Evolutionary conservation across 129 eudicot genomes (phyloP).

Genomic region (Centella asiatica): DNA sequence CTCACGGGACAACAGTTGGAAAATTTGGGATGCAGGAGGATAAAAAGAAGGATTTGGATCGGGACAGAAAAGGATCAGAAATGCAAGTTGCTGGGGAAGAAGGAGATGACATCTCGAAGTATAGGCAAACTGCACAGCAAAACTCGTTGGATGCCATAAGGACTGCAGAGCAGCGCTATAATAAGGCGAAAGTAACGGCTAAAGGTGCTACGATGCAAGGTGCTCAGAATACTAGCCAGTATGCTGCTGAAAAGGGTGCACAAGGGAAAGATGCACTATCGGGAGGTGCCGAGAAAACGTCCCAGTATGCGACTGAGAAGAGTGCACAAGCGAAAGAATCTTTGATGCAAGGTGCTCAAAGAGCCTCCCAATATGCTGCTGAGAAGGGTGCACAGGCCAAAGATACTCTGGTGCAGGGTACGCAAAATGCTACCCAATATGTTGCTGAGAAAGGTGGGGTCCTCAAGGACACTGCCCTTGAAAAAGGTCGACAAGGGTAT

Average conservation of each 20-base stretch:
- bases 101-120: conserved; percentile 31
- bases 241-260: background rate
- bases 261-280: background rate
- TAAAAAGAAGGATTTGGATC: background rate
- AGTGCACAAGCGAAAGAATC: conserved; percentile 7
- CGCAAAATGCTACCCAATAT: background rate
- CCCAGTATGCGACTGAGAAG: background rate
- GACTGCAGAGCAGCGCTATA: conserved; percentile 47
- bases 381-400: conserved; percentile 8
- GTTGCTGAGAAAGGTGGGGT: conserved; percentile 18
- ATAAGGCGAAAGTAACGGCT: conserved; percentile 14
- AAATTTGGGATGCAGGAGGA: conserved; percentile 7
- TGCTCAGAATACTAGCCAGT: no score
- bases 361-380: background rate
- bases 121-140: conserved; percentile 50
- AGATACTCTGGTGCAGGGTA: conserved; percentile 5
- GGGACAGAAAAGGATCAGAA: background rate
- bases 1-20: background rate
- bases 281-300: background rate
- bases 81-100: background rate
- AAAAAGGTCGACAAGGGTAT: conserved; percentile 14
- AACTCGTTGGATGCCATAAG: conserved; percentile 53
- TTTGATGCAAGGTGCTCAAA: background rate
- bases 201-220: no score
- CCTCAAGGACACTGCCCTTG: conserved; percentile 11